phyloP scores from a whole-genome alignment of 2,329 filamentous ascomycete species.

The Calonectria honghensis region DNA sequence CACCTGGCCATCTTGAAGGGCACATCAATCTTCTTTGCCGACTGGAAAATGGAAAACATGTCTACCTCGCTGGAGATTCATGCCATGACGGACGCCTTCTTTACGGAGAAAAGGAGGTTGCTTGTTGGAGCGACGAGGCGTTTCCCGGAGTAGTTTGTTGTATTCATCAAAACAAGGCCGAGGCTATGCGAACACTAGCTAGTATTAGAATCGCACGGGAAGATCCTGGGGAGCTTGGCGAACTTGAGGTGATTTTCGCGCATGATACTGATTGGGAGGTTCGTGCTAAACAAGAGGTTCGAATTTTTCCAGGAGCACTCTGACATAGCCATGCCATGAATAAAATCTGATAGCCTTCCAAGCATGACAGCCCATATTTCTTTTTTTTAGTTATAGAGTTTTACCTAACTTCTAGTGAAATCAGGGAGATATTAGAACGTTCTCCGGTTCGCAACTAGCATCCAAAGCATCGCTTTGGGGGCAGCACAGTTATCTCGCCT shows the following conservation, averaged over 20 bases:
- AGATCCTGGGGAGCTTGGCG: neutral
- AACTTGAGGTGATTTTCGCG: constrained; percentile 39
- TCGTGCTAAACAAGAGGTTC: neutral
- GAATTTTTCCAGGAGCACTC: constrained; percentile 2
- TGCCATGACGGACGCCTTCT: constrained; percentile 39
- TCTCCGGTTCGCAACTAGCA: no score
- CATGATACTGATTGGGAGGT: constrained; percentile 40
- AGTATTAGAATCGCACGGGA: constrained; percentile 10
- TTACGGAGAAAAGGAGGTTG: constrained; percentile 34
- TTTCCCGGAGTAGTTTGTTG: constrained; percentile 27
- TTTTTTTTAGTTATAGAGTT: no score
- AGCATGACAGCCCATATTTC: no score
- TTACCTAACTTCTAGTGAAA: no score
- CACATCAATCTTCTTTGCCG: constrained; percentile 41
- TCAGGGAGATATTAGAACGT: no score
- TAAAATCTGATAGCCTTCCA: no score
- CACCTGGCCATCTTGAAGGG: constrained; percentile 35
- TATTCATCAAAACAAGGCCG: constrained; percentile 30
- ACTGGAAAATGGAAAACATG: constrained; percentile 12
- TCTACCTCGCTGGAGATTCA: constrained; percentile 41
- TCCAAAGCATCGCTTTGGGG: no score
- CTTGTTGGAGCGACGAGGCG: constrained; percentile 26
- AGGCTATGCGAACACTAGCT: constrained; percentile 29
- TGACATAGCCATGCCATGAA: neutral
- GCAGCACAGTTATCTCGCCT: neutral